Base-by-base conservation (phyloP, 2,329 filamentous ascomycete species). In the Alternaria sp. region DNA sequence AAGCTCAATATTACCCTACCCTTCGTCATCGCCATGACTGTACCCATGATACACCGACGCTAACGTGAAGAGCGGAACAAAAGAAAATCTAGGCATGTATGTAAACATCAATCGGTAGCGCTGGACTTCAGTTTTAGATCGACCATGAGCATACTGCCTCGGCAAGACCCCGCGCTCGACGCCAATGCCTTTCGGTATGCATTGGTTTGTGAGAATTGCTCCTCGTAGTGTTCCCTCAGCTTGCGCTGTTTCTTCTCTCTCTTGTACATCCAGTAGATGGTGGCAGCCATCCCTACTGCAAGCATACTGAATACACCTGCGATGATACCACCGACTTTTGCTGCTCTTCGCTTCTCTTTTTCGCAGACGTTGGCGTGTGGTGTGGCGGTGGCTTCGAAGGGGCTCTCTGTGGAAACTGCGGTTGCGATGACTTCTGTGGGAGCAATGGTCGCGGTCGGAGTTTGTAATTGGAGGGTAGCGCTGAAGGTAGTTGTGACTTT, bases 191-290 rank as follows among this genome's bases (percentile, higher is more conserved):
- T 66, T 23, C 70, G 58, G 36, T 72, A 73, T 5, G 71, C 68
- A 36, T 63, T 69, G 5, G 61, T 72, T 44, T 72, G 67, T 0
- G 62, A 60, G 48, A 74, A 72, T 40, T 75, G 72, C 59, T 66
- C 66, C 49, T 75, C 72, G 51, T 75, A 75, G 49, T 75, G 72
- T 48, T 77, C 72, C 54, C 75, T 77, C 8, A 76, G 58, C 24
- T 57, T 72, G 29, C 72, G 61, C 46, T 76, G 72, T 33, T 65
- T 60, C 57, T 68, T 70, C 41, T 77, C 74, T n/a, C 57, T 63
- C 57, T 68, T 70, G 48, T 66, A 54, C 54, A 74, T 60, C 70
- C 70, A 75, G 31, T 62, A 51, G 1, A 72, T 55, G 4, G 60
- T 28, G 17, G 42, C 61, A 23, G 62, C 7, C 5, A 73, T 31